Percentiles rank a stretch among this genome's conserved stretches.
Evolutionary conservation across 345 rosid species (phyloP).

Genomic region (Firmiana major): DNA sequence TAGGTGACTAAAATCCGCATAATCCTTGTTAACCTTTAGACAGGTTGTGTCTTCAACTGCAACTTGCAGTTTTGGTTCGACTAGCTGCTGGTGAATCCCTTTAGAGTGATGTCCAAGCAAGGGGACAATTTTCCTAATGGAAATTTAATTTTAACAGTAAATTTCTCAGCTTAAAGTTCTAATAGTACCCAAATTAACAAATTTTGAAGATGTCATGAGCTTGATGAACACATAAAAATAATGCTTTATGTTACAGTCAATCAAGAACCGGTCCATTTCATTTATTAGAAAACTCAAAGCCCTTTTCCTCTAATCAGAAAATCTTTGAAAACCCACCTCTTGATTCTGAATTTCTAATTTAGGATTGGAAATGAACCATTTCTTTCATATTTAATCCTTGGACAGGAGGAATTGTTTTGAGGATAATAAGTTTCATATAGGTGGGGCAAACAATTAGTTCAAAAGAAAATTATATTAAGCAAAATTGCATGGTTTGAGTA

Average conservation of each 20-base stretch:
- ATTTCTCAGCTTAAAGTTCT: neutral
- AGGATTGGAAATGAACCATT: neutral
- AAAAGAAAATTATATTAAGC: neutral
- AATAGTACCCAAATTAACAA: neutral
- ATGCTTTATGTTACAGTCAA: neutral
- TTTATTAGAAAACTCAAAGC: neutral
- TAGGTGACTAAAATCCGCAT: neutral
- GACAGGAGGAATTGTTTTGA: neutral
- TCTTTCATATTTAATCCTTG: neutral
- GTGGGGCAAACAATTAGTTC: neutral
- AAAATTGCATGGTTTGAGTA: neutral
- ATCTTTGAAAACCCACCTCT: neutral
- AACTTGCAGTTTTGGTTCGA: neutral
- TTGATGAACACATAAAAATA: neutral
- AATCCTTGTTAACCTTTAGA: neutral
- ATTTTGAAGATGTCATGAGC: neutral
- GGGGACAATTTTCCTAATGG: neutral
- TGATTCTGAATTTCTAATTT: neutral
- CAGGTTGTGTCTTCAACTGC: neutral
- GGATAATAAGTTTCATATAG: neutral
- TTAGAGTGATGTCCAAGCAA: constrained; percentile 16
- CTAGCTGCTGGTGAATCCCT: constrained; percentile 10
- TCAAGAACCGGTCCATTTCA: neutral
- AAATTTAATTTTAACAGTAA: neutral
- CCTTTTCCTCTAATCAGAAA: neutral